Evolutionary conservation across 768 basidiomycete genomes (phyloP), one percentile per base, ranked within the genome.

Genomic region (Porphyrellus cyaneotinctus): DNA sequence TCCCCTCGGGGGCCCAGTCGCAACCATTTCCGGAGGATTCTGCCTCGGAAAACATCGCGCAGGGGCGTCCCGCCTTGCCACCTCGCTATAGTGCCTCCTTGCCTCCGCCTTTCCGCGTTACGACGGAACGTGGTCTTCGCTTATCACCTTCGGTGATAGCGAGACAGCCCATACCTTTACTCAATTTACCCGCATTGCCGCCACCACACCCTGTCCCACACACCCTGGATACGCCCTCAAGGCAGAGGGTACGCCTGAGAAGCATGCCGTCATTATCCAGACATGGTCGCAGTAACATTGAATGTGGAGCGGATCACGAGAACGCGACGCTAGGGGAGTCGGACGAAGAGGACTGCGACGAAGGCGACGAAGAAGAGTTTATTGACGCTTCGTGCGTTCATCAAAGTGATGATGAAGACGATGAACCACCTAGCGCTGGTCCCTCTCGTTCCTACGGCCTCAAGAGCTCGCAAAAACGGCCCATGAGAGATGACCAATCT

Each of bases 201-300:
- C 60, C 68, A 8, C 62, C 70, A 8, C 57, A 62, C 5, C 54
- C 63, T 41, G 31, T 54, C 7, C 36, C 45, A 26, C 56, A 51
- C 18, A 14, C 54, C 6, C 36, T 43, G 23, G 57, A 51, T 18
- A 14, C 56, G 4, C 45, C 49, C 1, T 58, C 62, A 26, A 59
- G 59, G 38, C 50, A 55, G 43, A 56, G 51, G 39, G 49, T 65
- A 41, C 73, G 77, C 13, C 64, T 83, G 56, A 71, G 74, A 42
- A 79, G 72, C 53, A 79, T 84, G 70, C 85, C 85, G 30, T 81
- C 78, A 24, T 63, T 84, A 43, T 72, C 74, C 17, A 70, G 74
- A 61, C 63, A 70, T 26, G 75, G 75, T 41, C 52, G 17, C 20
- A 59, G 58, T 47, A 56, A 65, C 24, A 18, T 47, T 26, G 70